Conservation (phyloP, 2,329 filamentous ascomycete genomes). For the Grosmannia serpens region DNA sequence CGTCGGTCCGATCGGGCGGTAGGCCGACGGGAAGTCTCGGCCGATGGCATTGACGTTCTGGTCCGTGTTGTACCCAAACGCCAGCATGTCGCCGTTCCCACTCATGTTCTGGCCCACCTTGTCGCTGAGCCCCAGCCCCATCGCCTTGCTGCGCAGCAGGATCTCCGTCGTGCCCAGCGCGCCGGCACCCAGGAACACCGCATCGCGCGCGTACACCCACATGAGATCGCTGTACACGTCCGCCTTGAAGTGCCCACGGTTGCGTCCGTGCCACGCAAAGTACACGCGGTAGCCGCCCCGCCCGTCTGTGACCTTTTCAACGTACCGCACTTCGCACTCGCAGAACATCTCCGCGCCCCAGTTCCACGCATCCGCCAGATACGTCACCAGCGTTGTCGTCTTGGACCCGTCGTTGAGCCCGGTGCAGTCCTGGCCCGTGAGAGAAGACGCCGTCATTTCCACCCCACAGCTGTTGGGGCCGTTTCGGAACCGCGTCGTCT, state of each 20-base stretch:
- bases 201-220: slow-evolving; percentile 55
- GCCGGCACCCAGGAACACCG: slow-evolving; percentile 56
- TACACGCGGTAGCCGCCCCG: slow-evolving; percentile 49
- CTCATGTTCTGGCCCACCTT: slow-evolving; percentile 48
- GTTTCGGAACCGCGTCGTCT: slow-evolving; percentile 52
- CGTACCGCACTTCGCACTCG: slow-evolving; percentile 52
- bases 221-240: slow-evolving; percentile 48
- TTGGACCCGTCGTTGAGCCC: slow-evolving; percentile 59
- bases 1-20: slow-evolving; percentile 46
- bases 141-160: slow-evolving; percentile 45
- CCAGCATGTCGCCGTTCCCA: slow-evolving; percentile 55
- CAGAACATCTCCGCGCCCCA: slow-evolving; percentile 64
- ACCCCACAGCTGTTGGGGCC: slow-evolving; percentile 54
- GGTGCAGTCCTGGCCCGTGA: slow-evolving; percentile 51
- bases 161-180: slow-evolving; percentile 56
- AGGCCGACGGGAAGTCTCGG: slow-evolving; percentile 32
- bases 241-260: slow-evolving; percentile 41
- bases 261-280: slow-evolving; percentile 52
- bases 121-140: slow-evolving; percentile 46
- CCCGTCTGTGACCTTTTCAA: slow-evolving; percentile 36
- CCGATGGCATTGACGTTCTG: slow-evolving; percentile 45
- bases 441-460: slow-evolving; percentile 46
- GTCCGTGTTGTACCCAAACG: slow-evolving; percentile 53
- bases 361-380: slow-evolving; percentile 59
- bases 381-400: slow-evolving; percentile 54